Base-by-base conservation (phyloP, 768 basidiomycete genomes). In the Austroboletus festivus region DNA sequence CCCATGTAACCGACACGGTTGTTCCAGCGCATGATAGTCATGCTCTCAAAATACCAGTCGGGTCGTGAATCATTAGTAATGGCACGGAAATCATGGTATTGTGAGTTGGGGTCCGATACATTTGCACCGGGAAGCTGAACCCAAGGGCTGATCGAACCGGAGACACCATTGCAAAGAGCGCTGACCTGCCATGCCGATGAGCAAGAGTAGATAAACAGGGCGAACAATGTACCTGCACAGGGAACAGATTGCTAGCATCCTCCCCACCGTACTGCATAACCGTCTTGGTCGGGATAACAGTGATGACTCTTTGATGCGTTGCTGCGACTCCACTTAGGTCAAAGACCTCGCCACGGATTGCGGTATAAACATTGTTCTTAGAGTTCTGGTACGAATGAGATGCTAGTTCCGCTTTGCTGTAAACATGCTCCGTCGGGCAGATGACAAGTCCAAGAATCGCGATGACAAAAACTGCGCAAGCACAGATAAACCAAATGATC, bases 1-100 rank as follows among this genome's bases (percentile, higher is more conserved):
- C 93, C 95, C 43, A 95, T 61, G 64, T 94, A 97, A 0, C 96
- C 96, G 34, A 83, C 79, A 33, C 95, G 88, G 57, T 82, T 82
- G 45, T 82, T 85, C 75, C 86, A 96, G 7, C 96, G 88, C 86
- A 99, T 86, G 62, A 80, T 67, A 3, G 89, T 88, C 96, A 99
- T 98, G 50, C 74, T 76, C 71, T 98, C 88, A 55, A 89, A 93
- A 68, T 98, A 99, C 96, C 96, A 99, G 63, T 99, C 96, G 0
- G 96, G 95, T 9, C 96, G 82, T 0, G 87, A 86, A 61, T 98
- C 95, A 50, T 84, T 87, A 30, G 85, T 86, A 62, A 76, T 84
- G 0, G 85, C 85, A 16, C 95, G 88, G 81, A 99, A 99, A 64
- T 99, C 95, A 65, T 98, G 96, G 65, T 98, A 99, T 58, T 82